phyloP scores from a whole-genome alignment of 371 early-diverging fungal species.

The Circinella minor region DNA sequence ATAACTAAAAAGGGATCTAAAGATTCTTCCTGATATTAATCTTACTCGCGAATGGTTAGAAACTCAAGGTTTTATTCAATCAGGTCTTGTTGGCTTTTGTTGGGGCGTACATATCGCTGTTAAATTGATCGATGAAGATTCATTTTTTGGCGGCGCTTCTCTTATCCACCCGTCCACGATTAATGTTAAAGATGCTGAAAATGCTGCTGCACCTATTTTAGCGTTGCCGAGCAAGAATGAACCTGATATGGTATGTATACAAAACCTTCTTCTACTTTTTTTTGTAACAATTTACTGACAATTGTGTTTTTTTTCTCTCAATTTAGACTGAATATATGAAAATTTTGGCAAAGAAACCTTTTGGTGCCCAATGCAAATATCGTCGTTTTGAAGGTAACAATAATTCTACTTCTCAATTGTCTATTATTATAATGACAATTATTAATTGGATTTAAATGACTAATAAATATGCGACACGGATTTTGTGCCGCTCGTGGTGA shows the following conservation, averaged over 20 bases:
- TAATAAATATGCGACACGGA: conserved; percentile 65
- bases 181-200: conserved; percentile 53
- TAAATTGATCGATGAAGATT: conserved; percentile 28
- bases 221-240: conserved; percentile 68
- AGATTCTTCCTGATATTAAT: conserved; percentile 20
- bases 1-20: too few relatives aligned
- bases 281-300: too few relatives aligned
- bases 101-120: conserved; percentile 63
- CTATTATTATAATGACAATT: too few relatives aligned
- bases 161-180: conserved; percentile 67
- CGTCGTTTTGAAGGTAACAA: conserved; percentile 61
- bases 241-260: conserved; percentile 50
- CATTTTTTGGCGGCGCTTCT: conserved; percentile 53
- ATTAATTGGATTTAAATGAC: too few relatives aligned
- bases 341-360: conserved; percentile 56
- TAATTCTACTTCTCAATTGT: too few relatives aligned
- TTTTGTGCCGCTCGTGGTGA: conserved; percentile 74
- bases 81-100: conserved; percentile 68
- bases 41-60: conserved; percentile 47
- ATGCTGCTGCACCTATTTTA: conserved; percentile 59
- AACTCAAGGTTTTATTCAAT: conserved; percentile 39
- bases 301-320: too few relatives aligned
- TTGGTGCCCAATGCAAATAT: conserved; percentile 54
- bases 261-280: neutral
- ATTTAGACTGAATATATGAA: conserved; percentile 50